A percentile compares a stretch with the other conserved stretches of the same genome.
Conservation (phyloP, 2,329 filamentous ascomycete genomes). For the Zelopaecilomyces penicillatus region DNA sequence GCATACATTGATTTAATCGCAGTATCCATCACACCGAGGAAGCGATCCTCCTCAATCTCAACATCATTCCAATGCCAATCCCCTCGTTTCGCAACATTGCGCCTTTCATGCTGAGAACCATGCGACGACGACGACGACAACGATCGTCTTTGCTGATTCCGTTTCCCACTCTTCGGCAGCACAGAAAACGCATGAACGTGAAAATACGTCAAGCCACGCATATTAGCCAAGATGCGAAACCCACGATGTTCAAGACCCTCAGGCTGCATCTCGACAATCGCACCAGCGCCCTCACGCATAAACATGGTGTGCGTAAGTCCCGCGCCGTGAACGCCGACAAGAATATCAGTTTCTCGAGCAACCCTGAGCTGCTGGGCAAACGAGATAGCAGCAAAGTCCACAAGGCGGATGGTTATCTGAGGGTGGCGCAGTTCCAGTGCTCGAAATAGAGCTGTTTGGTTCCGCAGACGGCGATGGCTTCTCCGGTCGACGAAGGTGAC, state of each 20-base stretch:
- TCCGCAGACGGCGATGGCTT: conserved; percentile 20
- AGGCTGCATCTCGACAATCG: conserved; percentile 35
- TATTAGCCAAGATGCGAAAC: conserved; percentile 33
- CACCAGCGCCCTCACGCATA: conserved; percentile 20
- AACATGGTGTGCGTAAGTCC: conserved; percentile 35
- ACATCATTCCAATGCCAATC: conserved; percentile 1
- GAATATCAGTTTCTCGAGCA: conserved; percentile 28
- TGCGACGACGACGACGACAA: too few relatives aligned
- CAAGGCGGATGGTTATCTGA: conserved; percentile 19
- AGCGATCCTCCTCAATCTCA: neutral
- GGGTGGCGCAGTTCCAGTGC: conserved; percentile 16
- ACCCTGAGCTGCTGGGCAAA: conserved; percentile 28
- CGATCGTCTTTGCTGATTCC: neutral
- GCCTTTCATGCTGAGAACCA: too few relatives aligned
- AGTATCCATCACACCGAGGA: neutral
- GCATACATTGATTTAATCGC: neutral
- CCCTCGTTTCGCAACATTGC: neutral
- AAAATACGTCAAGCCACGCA: conserved; percentile 30
- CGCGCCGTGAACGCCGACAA: conserved; percentile 36
- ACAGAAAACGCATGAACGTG: conserved; percentile 20
- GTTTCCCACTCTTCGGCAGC: neutral
- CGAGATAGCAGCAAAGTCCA: conserved; percentile 31
- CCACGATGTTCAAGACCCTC: conserved; percentile 12
- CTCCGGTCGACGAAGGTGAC: conserved; percentile 29
- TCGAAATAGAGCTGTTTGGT: conserved; percentile 20